These are phyloP conservation scores for Cladosporium halotolerans DNA, from an alignment of 2,329 filamentous ascomycete genomes.

Conservation along the genomic window DNA sequence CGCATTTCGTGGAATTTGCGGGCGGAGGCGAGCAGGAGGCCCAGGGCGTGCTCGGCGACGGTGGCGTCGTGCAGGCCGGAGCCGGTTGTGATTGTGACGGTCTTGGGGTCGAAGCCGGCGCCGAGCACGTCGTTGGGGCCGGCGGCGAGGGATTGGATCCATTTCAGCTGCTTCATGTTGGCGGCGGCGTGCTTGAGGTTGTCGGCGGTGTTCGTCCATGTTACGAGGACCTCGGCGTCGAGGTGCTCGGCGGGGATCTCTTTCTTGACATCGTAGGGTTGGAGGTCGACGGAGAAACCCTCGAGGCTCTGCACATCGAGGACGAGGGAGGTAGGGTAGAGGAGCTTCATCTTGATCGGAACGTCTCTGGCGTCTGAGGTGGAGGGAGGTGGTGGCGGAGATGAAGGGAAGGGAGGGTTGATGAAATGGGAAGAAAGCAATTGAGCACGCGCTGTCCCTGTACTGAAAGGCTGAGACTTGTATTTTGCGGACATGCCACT, in stretches of 20 bases:
- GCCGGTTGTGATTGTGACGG: conserved; percentile 53
- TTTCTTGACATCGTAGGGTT: conserved; percentile 53
- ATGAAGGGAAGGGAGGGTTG: not conserved
- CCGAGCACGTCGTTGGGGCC: conserved; percentile 59
- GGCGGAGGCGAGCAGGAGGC: conserved; percentile 50
- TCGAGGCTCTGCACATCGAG: conserved; percentile 51
- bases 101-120: conserved; percentile 52
- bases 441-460: conserved; percentile 2
- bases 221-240: conserved; percentile 57
- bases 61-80: conserved; percentile 59
- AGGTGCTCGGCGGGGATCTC: conserved; percentile 51
- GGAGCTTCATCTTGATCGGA: conserved; percentile 51
- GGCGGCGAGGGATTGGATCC: conserved; percentile 62
- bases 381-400: not conserved
- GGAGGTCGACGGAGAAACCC: conserved; percentile 53
- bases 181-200: conserved; percentile 55
- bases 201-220: conserved; percentile 53
- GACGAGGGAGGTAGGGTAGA: conserved; percentile 58
- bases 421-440: conserved; percentile 3
- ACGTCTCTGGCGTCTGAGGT: too few species aligned
- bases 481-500: conserved; percentile 7
- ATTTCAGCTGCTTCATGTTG: conserved; percentile 52
- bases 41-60: conserved; percentile 59
- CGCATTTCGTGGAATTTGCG: conserved; percentile 58
- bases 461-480: not conserved